Base-by-base conservation (phyloP, 805 yeast genomes). In the Metschnikowia shivogae region DNA sequence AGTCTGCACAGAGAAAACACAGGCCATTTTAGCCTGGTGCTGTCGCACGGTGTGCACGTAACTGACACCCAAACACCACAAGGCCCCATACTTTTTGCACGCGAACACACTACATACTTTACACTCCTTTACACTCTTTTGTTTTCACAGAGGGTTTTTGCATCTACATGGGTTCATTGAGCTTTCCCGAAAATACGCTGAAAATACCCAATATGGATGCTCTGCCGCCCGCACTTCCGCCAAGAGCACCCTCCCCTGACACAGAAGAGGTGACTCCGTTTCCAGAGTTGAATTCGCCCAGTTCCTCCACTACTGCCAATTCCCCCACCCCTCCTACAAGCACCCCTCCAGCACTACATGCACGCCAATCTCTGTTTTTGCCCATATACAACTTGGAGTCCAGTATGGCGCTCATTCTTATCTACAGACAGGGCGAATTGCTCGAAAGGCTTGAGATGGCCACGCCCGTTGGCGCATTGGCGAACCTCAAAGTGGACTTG, bases 371-470 rank as follows among this genome's bases (percentile, higher is more conserved):
- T 20, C 22, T 20, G 30, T 13, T 38, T 31, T 19, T 36, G 28
- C 22, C 45, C 42, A 41, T 41, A 11, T 49, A 52, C 36, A 44
- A 35, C n/a, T 20, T 42, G 46, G 34, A 34, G 12, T 26, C 50
- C 5, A 36, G 50, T 14, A 39, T 40, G 34, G 48, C 53, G 2
- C 39, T 47, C 6, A 46, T 47, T 10, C 44, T 54, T 12, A 28
- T 44, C 27, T 36, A 42, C 26, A 44, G 56, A 24, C 54, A 52
- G 33, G 40, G 42, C 19, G 57, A 50, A 26, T 19, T 32, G 17
- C 39, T 41, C 27, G 39, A 41, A 10, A 38, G 47, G 17, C 49
- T 40, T 32, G 49, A 47, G 11, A 40, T 48, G 45, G 39, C 47
- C 20, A 30, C 50, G 14, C 50, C 46, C 13, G 49, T 47, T 11